Evolutionary conservation across 2,329 filamentous ascomycete genomes (phyloP), one percentile per base, ranked within the genome.

Genomic region (Fusarium secorum): DNA sequence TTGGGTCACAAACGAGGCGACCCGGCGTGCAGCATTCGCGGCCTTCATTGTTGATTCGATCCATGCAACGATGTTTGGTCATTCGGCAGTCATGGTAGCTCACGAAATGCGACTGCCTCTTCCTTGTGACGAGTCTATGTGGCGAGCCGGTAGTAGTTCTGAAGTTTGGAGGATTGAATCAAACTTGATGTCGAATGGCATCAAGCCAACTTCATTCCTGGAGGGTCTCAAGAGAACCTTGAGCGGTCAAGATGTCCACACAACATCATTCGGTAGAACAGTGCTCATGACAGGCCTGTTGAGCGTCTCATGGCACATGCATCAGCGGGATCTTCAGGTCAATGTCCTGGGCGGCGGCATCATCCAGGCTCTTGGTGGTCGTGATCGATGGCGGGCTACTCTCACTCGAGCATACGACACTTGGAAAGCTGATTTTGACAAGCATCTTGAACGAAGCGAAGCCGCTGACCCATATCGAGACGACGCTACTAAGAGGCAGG

Each of bases 271-370:
- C 78, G 96, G 95, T 3, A 90, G 96, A 41, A 96, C 93, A 5
- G 94, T 97, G 46, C 85, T 99, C 55, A 98, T 98, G 94, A 92
- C 95, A 3, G 96, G 96, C 0, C 83, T 99, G 32, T 85, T 98
- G 28, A 98, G 94, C 73, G 94, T 98, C 33, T 96, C 93, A 77
- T 98, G 94, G 93, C 95, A 98, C 79, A 95, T 98, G 92, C 96
- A 97, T 78, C 95, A 98, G 79, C 89, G 95, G 77, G 96, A 98
- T 79, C 87, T 98, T 18, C 95, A 98, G 82, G 92, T 97, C 64
- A 95, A 91, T 78, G 94, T 94, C 2, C 86, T 98, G 0, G 94
- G 89, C 10, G 84, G 83, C 2, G 85, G 92, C 17, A 93, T 95
- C 15, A 89, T 90, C 0, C 90, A 91, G 74, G 91, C 93, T 1